A percentile compares a stretch with the other conserved stretches of the same genome.
Conservation (phyloP, 257 asterid species). For the Nicotiana tomentosiformis region DNA sequence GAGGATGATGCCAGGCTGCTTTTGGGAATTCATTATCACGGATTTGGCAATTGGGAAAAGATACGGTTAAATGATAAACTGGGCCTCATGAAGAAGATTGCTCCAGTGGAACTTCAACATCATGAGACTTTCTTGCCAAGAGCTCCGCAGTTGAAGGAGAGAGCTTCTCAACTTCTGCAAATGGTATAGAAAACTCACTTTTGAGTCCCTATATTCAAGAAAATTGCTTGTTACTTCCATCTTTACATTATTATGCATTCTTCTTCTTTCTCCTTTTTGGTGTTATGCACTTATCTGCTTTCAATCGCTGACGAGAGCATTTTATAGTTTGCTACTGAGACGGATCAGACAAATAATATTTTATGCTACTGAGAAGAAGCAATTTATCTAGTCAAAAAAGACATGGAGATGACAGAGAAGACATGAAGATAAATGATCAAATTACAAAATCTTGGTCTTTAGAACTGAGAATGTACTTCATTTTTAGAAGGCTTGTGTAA, state of each 20-base stretch:
- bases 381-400: not conserved
- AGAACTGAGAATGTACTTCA: not conserved
- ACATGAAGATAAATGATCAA: not conserved
- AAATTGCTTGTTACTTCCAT: conserved; percentile 6
- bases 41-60: conserved; percentile 97
- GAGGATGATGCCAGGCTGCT: conserved; percentile 99
- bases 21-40: conserved; percentile 88
- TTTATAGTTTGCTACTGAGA: not conserved
- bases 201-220: not conserved
- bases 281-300: not conserved
- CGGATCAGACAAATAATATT: not conserved
- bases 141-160: conserved; percentile 95
- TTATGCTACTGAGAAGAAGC: not conserved
- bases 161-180: conserved; percentile 91
- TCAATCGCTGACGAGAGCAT: not conserved
- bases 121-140: conserved; percentile 97
- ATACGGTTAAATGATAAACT: conserved; percentile 82
- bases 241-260: conserved; percentile 10
- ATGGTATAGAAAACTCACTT: conserved; percentile 51
- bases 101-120: conserved; percentile 98
- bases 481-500: not conserved
- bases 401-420: not conserved
- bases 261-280: not conserved
- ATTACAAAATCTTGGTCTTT: not conserved
- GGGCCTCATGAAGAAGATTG: conserved; percentile 91